These are phyloP conservation scores for Barnettozyma siamensis DNA, from an alignment of 805 yeast genomes.

Conservation along the genomic window DNA sequence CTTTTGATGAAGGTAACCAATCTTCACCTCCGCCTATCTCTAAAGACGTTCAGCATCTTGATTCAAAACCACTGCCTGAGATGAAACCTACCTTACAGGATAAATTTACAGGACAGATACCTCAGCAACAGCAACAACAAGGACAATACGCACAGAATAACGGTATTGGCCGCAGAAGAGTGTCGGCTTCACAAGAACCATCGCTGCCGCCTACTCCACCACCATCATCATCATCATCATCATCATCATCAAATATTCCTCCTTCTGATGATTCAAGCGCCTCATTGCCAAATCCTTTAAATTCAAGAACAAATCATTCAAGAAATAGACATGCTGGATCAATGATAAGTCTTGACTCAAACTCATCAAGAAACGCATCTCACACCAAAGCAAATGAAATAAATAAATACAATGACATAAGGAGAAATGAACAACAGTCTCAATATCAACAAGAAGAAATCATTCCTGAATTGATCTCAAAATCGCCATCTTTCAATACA, in stretches of 20 bases:
- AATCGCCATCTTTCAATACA: background rate
- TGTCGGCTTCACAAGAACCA: too few species aligned
- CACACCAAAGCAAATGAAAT: background rate
- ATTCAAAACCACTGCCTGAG: slow-evolving; percentile 17
- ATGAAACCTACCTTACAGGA: slow-evolving; percentile 12
- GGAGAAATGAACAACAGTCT: too few species aligned
- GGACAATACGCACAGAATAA: slow-evolving; percentile 3
- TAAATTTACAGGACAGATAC: background rate
- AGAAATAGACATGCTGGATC: slow-evolving; percentile 31
- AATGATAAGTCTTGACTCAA: slow-evolving; percentile 12
- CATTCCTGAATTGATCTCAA: background rate
- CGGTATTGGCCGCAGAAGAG: too few species aligned
- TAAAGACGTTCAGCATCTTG: background rate
- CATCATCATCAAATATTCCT: background rate
- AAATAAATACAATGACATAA: background rate
- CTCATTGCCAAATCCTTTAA: slow-evolving; percentile 1
- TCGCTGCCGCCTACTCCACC: background rate
- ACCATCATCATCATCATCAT: background rate
- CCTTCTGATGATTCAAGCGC: background rate
- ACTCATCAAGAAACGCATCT: background rate
- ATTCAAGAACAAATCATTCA: slow-evolving; percentile 27
- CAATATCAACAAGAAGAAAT: too few species aligned
- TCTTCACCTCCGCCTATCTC: slow-evolving; percentile 1
- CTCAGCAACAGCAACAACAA: background rate
- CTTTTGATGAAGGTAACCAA: background rate